phyloP scores from a whole-genome alignment of 116 monocot species.

The Papilionanthe hybrid region DNA sequence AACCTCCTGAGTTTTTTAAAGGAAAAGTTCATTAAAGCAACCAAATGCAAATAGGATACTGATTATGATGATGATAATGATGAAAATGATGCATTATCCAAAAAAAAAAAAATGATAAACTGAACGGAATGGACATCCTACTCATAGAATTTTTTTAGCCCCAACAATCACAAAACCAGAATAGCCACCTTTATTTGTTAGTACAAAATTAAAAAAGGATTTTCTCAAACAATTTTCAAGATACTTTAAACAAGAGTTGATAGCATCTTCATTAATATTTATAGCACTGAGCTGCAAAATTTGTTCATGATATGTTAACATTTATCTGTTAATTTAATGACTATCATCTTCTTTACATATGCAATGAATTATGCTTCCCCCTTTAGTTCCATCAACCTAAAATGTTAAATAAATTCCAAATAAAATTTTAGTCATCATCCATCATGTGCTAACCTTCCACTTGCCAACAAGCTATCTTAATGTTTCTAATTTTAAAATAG shows the following conservation, averaged over 20 bases:
- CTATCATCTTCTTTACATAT: not conserved
- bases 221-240: not conserved
- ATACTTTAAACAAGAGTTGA: not conserved
- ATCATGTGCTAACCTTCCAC: not conserved
- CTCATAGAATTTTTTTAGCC: not conserved
- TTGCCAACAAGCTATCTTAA: not conserved
- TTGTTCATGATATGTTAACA: not conserved
- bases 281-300: not conserved
- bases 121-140: not conserved
- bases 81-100: slow-evolving; percentile 1
- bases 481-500: not conserved
- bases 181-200: not conserved
- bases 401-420: not conserved
- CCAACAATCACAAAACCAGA: not conserved
- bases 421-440: not conserved
- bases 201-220: not conserved
- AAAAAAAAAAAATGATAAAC: not conserved
- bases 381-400: not conserved
- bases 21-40: not conserved
- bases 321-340: not conserved
- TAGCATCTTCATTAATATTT: not conserved
- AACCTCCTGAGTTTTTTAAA: slow-evolving; percentile 35
- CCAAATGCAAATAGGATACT: not conserved
- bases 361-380: not conserved
- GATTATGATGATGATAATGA: not conserved